phyloP scores from a whole-genome alignment of 164 flowering plant genomes.

The Warburgia ugandensis region DNA sequence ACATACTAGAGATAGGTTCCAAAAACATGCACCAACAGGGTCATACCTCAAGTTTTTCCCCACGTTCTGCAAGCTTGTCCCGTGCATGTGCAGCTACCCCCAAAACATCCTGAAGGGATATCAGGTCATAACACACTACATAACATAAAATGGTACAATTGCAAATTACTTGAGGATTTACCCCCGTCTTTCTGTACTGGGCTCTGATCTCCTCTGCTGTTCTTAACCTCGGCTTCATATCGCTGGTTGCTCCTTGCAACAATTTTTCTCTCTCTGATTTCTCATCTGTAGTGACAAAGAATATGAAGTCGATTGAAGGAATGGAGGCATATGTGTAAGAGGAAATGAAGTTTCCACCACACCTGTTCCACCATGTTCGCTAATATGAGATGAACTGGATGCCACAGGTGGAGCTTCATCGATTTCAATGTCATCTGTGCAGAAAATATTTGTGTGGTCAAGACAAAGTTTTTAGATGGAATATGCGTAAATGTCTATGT shows the following conservation, averaged over 20 bases:
- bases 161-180: slow-evolving; percentile 15
- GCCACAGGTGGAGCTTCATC: slow-evolving; percentile 45
- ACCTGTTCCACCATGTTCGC: slow-evolving; percentile 34
- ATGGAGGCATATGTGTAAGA: slow-evolving; percentile 1
- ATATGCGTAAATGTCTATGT: too few relatives aligned
- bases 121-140: slow-evolving; percentile 10
- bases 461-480: too few relatives aligned
- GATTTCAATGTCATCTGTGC: slow-evolving; percentile 79
- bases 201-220: slow-evolving; percentile 76
- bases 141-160: not conserved
- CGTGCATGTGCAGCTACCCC: slow-evolving; percentile 70
- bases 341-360: slow-evolving; percentile 1
- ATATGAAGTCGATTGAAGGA: not conserved
- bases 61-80: slow-evolving; percentile 70
- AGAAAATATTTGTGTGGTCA: slow-evolving; percentile 7
- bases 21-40: not conserved
- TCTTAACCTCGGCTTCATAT: slow-evolving; percentile 58
- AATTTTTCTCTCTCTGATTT: slow-evolving; percentile 52
- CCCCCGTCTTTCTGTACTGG: slow-evolving; percentile 67
- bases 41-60: slow-evolving; percentile 79
- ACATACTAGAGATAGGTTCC: not conserved
- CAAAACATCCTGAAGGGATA: slow-evolving; percentile 74
- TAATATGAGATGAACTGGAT: slow-evolving; percentile 36
- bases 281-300: slow-evolving; percentile 31
- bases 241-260: slow-evolving; percentile 43